Evolutionary conservation across 177 flowering plant species (phyloP), one percentile per base, ranked within the genome.

Genomic region (Vitis hybrid): DNA sequence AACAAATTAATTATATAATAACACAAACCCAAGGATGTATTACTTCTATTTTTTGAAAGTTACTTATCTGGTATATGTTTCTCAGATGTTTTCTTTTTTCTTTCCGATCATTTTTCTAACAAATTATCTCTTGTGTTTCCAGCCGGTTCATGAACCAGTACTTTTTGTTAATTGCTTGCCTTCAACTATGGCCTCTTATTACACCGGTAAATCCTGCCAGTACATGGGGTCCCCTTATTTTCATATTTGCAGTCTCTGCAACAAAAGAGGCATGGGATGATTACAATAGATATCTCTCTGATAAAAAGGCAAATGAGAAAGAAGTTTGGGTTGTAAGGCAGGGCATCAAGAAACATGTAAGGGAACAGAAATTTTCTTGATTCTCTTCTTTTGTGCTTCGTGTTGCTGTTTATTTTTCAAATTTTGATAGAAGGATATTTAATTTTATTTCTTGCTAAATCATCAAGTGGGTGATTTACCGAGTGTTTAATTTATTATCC

Each of bases 261-360:
- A 75, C 97, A 45, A 95, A 95, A 85, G 99, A 95, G 84, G 99
- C 97, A 60, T 95, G 99, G 98, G 99, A 95, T 90, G 99, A 93
- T 78, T 95, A 95, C 75, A 87, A 93, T 72, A 87, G 99, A 67
- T 91, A 91, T 87, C 83, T 91, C 11, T 95, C 98, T 9, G 99
- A 95, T 79, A 95, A 93, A 81, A 86, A 89, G 72, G 99, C 98
- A 66, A 95, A 95, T 85, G 98, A 93, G 82, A 95, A 89, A 87
- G 89, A 89, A 86, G 97, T 95, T 15, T 93, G 99, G 99, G 85
- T 95, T 74, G 91, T 91, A 48, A 85, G 72, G 75, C 79, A 86
- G 15, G 98, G 98, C 40, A 77, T 75, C 52, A 91, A 82, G 69
- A 87, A 83, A 77, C 94, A 80, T 83, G 99, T 95, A 87, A 48